Conservation (phyloP, 1,284 basidiomycete species). For the Entoloma clypeatum region DNA sequence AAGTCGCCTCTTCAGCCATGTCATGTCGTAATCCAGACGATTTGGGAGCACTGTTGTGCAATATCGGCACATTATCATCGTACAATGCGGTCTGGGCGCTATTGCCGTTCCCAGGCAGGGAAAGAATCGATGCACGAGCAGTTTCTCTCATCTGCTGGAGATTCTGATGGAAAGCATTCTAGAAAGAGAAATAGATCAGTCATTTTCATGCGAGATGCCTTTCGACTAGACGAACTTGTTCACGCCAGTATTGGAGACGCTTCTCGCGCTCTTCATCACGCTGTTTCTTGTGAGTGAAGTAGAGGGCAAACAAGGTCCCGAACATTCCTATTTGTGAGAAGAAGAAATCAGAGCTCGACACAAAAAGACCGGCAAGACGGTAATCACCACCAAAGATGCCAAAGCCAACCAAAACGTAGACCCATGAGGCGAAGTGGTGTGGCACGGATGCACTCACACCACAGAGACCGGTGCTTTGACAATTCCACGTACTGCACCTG, state of each 20-base stretch:
- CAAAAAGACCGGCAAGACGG: background rate
- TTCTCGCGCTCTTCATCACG: slow-evolving; percentile 75
- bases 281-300: slow-evolving; percentile 65
- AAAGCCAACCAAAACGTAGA: slow-evolving; percentile 70
- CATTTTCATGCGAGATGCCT: background rate
- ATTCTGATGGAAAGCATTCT: slow-evolving; percentile 77
- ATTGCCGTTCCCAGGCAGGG: slow-evolving; percentile 42
- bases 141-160: slow-evolving; percentile 73
- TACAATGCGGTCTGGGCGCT: slow-evolving; percentile 47
- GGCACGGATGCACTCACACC: slow-evolving; percentile 58
- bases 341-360: background rate
- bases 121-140: slow-evolving; percentile 60
- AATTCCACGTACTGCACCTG: slow-evolving; percentile 78
- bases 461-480: slow-evolving; percentile 58
- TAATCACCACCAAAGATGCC: slow-evolving; percentile 66
- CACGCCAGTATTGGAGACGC: slow-evolving; percentile 82
- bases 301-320: slow-evolving; percentile 64
- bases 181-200: slow-evolving; percentile 4
- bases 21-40: slow-evolving; percentile 55
- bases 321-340: slow-evolving; percentile 53
- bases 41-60: slow-evolving; percentile 45
- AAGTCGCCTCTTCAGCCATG: slow-evolving; percentile 45
- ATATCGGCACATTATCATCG: slow-evolving; percentile 52
- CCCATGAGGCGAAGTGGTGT: slow-evolving; percentile 62
- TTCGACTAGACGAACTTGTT: slow-evolving; percentile 52